Conservation (phyloP, 176 grass and related monocot genomes). For the Luzula sylvatica region DNA sequence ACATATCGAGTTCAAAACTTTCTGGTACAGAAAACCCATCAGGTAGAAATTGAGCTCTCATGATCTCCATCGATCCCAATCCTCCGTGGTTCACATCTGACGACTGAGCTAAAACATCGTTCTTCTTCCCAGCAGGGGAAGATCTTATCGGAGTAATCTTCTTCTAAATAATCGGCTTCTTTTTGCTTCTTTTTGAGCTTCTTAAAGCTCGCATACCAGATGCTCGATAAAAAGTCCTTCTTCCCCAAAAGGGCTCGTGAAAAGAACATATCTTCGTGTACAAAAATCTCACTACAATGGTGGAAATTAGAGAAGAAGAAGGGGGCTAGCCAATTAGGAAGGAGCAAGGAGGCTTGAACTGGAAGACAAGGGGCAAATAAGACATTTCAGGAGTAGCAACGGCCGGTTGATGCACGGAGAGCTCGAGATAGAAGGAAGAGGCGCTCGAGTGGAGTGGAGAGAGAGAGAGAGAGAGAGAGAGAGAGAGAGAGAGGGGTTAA, state of each 20-base stretch:
- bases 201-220: constrained; percentile 52
- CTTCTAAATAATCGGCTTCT: constrained; percentile 37
- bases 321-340: too few relatives aligned
- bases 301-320: background rate
- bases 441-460: background rate
- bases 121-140: constrained; percentile 12
- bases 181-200: constrained; percentile 57
- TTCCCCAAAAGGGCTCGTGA: constrained; percentile 48
- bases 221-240: constrained; percentile 40
- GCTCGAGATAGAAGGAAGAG: too few relatives aligned
- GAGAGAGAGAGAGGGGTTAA: background rate
- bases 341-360: background rate
- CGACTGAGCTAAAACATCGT: constrained; percentile 1
- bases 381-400: too few relatives aligned
- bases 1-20: constrained; percentile 90
- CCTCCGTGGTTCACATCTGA: constrained; percentile 17
- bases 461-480: background rate
- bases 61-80: constrained; percentile 26
- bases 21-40: constrained; percentile 42
- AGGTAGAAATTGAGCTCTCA: constrained; percentile 17
- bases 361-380: background rate
- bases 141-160: constrained; percentile 22
- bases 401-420: too few relatives aligned
- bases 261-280: too few relatives aligned
- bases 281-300: too few relatives aligned